Base-by-base conservation (phyloP, 2,329 filamentous ascomycete species). In the Fusarium solani-melongenae region DNA sequence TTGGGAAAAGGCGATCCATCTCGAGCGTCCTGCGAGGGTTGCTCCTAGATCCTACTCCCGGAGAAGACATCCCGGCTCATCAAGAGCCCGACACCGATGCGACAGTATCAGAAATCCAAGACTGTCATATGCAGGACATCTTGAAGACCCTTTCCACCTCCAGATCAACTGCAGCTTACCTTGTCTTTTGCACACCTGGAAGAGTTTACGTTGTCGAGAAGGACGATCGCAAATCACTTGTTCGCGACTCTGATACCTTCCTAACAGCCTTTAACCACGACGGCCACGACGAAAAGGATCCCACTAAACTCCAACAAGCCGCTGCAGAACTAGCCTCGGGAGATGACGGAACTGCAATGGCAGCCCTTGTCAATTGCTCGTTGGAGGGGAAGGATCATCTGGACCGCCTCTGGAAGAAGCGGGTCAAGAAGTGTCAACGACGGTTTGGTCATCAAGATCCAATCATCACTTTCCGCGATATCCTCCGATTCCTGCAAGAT, bases 241-340 rank as follows among this genome's bases (percentile, higher is more conserved):
- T 80, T 6, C 70, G 71, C 2, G 55, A 71, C 0, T 79, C 75
- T 0, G 67, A 72, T 33, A 71, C 57, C 0, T 80, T 81, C 8
- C 61, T 81, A 0, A 73, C 78, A 0, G 75, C 78, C 2, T 79
- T 74, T 41, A 80, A 81, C 34, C 78, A 82, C 55, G 77, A 82
- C 36, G 55, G 57, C 0, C 51, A 58, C 8, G 76, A 80, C 7
- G 80, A 81, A 55, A 31, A 59, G 0, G 49, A 80, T 15, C 71
- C 76, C 0, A 33, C 58, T 0, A 64, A 58, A 0, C 66, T 79
- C 0, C 53, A 68, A 11, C 31, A 67, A 10, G 68, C 70, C 0
- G 71, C 70, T 3, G 59, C 49, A 2, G 57, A 70, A 1, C 29
- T 75, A 1, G 71, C 68, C 3, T 29, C 59, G 0, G 34, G 53